These are phyloP conservation scores for Zymoseptoria tritici DNA, from an alignment of 2,329 filamentous ascomycete species.

Conservation along the genomic window DNA sequence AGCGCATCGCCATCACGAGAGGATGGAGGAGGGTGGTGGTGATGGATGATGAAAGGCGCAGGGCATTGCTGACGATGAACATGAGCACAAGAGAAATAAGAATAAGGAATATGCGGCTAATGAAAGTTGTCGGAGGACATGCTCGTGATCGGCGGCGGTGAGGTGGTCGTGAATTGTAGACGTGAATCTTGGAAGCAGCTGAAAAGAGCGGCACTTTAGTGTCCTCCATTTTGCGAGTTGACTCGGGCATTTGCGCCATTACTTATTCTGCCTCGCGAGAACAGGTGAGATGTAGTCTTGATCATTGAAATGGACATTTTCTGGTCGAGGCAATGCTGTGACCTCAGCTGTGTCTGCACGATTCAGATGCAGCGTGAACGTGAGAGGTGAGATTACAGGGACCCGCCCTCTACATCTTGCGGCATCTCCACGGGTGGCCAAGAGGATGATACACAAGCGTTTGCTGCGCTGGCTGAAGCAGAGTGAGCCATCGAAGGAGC, in stretches of 20 bases:
- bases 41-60: not conserved
- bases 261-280: too few relatives aligned
- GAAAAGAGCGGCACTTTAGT: not conserved
- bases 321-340: not conserved
- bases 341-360: not conserved
- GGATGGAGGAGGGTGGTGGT: not conserved
- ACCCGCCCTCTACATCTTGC: not conserved
- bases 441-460: not conserved
- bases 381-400: not conserved
- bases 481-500: not conserved
- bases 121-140: not conserved
- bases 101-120: not conserved
- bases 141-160: not conserved
- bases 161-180: not conserved
- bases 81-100: not conserved
- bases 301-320: not conserved
- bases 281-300: not conserved
- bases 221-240: not conserved
- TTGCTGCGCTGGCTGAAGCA: not conserved
- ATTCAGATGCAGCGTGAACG: not conserved
- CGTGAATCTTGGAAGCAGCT: not conserved
- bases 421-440: not conserved
- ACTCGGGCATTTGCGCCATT: not conserved
- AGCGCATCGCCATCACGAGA: not conserved
- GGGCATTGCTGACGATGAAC: not conserved